phyloP scores from a whole-genome alignment of 805 yeast species.

The Zygosaccharomyces rouxii region DNA sequence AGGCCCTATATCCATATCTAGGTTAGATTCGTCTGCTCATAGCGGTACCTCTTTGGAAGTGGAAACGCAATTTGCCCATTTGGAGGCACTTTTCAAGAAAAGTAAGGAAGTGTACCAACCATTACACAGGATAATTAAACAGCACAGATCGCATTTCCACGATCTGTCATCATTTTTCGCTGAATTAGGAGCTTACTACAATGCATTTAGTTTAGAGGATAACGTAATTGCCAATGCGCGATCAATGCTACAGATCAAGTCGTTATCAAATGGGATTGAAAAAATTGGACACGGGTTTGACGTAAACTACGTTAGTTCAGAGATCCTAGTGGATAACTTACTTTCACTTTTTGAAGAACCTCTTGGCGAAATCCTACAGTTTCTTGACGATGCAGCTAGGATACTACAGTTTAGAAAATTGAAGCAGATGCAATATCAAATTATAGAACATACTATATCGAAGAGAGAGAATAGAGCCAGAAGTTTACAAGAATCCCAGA shows the following conservation, averaged over 20 bases:
- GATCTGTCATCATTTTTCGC: constrained; percentile 63
- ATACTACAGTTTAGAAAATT: constrained; percentile 58
- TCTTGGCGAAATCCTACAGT: constrained; percentile 34
- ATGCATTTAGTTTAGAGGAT: constrained; percentile 54
- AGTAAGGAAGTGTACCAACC: constrained; percentile 28
- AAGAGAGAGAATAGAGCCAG: constrained; percentile 34
- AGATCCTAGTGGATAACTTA: constrained; percentile 40
- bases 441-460: constrained; percentile 39
- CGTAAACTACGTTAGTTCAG: constrained; percentile 53
- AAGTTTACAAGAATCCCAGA: constrained; percentile 34
- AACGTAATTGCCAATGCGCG: constrained; percentile 53
- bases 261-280: constrained; percentile 56
- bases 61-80: constrained; percentile 39
- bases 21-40: constrained; percentile 24
- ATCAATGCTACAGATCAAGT: constrained; percentile 39
- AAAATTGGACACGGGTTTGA: constrained; percentile 85
- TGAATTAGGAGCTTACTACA: constrained; percentile 70
- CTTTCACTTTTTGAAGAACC: constrained; percentile 39
- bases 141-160: constrained; percentile 37
- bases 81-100: constrained; percentile 35
- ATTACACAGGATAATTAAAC: constrained; percentile 28
- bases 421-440: constrained; percentile 49
- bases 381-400: constrained; percentile 34
- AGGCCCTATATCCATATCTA: constrained; percentile 47
- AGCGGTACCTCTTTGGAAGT: constrained; percentile 26